Base-by-base conservation (phyloP, 2,329 filamentous ascomycete species). In the Arthrobotrys sinensis region DNA sequence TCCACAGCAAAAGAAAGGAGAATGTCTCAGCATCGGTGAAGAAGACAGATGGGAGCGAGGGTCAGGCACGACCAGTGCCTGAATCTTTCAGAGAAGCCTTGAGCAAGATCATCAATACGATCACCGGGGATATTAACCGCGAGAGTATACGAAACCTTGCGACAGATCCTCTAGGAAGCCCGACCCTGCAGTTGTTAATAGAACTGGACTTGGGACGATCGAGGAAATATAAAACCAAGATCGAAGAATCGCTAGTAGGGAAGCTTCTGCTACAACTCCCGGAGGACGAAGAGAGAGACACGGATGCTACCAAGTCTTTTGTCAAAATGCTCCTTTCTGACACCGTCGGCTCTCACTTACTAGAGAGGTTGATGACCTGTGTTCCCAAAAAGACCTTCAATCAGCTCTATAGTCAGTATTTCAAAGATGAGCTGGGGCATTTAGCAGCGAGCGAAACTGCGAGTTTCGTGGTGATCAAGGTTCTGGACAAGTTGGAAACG, bases 1-100 rank as follows among this genome's bases (percentile, higher is more conserved):
- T 97, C 55, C 93, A 95, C 83, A 97, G 95, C 87, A 94, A 93
- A 85, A 94, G 91, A 85, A 98, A 98, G 85, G 94, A 98, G 85
- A 91, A 92, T 81, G 85, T 86, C 3, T 83, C 85, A 1, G 85
- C 86, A 7, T 85, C 87, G n/a, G 88, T 90, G 68, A 82, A 84
- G 11, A 84, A 84, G 50, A 82, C 84, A 10, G 84, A 86, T 76
- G 81, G 86, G 21, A 86, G 90, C 80, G 81, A 82, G 34, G 60
- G 34, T 43, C 53, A 70, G 38, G 83, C 85, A 52, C 82, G 85
- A 63, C 86, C 88, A 0, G 93, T 98, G 0, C 96, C 96, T 0
- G 88, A 89, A 34, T 93, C 92, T 0, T 99, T 99, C 83, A 87
- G 88, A 4, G 86, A 89, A 65, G 93, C 94, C 0, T 86, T 96